Evolutionary conservation across 106 monocot species (phyloP), one percentile per base, ranked within the genome.

Genomic region (Amphibolis antarctica): DNA sequence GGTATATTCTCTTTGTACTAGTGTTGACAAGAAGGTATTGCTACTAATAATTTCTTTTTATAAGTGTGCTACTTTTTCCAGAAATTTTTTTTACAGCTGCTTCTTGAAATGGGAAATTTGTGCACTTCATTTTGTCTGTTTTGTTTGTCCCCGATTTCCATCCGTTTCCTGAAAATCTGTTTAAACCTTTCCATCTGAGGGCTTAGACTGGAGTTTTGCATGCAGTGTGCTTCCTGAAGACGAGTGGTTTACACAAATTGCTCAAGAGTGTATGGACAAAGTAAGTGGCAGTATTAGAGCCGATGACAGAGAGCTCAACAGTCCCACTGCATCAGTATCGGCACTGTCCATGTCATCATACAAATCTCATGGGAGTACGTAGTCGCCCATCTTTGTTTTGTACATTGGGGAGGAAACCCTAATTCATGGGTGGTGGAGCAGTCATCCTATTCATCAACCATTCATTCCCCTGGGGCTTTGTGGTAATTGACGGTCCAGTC

Each of bases 241-340:
- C 63, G 89, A 83, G 24, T 89, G 89, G 94, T 89, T 96, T 74
- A 62, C 79, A 12, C 83, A 80, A 19, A 66, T 86, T 59, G 78
- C 89, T 45, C 83, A 89, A 74, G 89, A 84, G 26, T 69, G 71
- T 12, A 78, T 96, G 46, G 78, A 72, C 36, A 84, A 31, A 65
- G 80, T 96, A 29, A 52, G 51, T 20, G 65, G 65, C 22, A 86
- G 63, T 71, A 63, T 24, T 12, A 81, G 66, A 70, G 18, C 75
- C 17, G 88, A 81, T 28, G 94, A 86, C 15, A 79, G 88, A 69
- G 94, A 96, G 20, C 14, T 66, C 1, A 82, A 80, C 74, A 96
- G 94, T 66, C 94, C 94, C 5, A 96, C 89, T 53, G 89, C 86
- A 17, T 96, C 94, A 0, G 78, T 96, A 11, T 96, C 94, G 0